Evolutionary conservation across 2,329 filamentous ascomycete genomes (phyloP).

Genomic region (Aspergillus flavus): DNA sequence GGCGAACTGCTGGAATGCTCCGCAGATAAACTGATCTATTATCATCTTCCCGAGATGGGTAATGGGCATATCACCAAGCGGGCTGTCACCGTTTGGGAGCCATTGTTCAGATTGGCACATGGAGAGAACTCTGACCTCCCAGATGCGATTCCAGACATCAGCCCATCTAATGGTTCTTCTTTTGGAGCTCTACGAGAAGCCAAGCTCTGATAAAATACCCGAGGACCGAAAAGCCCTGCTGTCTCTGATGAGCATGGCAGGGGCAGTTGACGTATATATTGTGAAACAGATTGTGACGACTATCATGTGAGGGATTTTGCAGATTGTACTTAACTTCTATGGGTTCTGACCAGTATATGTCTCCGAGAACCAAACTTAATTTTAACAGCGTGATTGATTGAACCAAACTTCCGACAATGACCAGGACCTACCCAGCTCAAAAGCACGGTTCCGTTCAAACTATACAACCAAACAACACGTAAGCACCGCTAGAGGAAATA

Average conservation of each 20-base stretch:
- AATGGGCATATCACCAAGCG: conserved; percentile 49
- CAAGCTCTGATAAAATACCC: not conserved
- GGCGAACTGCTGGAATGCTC: conserved; percentile 52
- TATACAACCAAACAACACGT: not conserved
- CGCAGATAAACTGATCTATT: conserved; percentile 44
- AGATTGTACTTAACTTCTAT: not conserved
- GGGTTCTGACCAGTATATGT: too few relatives aligned
- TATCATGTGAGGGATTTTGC: not conserved
- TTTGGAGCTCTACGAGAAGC: not conserved
- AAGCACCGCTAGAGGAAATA: not conserved
- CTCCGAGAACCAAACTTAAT: not conserved
- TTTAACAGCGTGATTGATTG: too few relatives aligned
- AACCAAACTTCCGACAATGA: too few relatives aligned
- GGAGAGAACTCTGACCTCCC: conserved; percentile 47
- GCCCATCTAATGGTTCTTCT: not conserved
- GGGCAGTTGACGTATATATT: not conserved
- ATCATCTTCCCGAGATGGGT: conserved; percentile 38
- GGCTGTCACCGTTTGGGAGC: conserved; percentile 53
- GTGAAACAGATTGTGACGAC: not conserved
- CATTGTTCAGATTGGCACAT: conserved; percentile 50
- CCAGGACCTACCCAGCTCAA: not conserved
- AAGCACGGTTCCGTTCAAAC: not conserved
- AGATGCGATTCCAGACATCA: conserved; percentile 34
- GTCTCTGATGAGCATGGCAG: not conserved
- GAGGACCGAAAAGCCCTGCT: too few relatives aligned